Conservation (phyloP, 2,329 filamentous ascomycete genomes). For the Sphaerulina musiva region DNA sequence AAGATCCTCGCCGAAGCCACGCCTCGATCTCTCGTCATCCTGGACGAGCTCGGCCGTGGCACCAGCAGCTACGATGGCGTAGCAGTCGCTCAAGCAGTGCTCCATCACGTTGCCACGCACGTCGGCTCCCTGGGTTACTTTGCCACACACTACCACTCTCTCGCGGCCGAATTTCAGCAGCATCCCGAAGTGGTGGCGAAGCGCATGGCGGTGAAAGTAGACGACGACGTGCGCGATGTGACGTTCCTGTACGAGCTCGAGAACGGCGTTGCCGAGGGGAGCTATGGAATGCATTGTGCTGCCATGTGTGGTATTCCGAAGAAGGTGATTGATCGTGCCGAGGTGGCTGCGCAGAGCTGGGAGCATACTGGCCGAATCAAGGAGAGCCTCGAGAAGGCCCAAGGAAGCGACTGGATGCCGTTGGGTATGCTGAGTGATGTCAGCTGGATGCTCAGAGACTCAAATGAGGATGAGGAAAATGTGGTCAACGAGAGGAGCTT, state of each 20-base stretch:
- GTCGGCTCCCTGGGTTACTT: slow-evolving; percentile 95
- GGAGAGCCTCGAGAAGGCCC: slow-evolving; percentile 73
- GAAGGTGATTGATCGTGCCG: slow-evolving; percentile 76
- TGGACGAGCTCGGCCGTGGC: slow-evolving; percentile 91
- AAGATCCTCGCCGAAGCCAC: slow-evolving; percentile 95
- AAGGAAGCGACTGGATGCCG: slow-evolving; percentile 67
- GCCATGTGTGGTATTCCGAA: slow-evolving; percentile 92
- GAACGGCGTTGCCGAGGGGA: slow-evolving; percentile 87
- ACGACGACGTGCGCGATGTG: slow-evolving; percentile 75
- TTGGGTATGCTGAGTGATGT: slow-evolving; percentile 85
- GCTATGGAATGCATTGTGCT: slow-evolving; percentile 98
- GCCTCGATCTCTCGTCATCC: slow-evolving; percentile 85
- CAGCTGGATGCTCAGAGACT: slow-evolving; percentile 63
- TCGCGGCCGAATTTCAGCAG: slow-evolving; percentile 80
- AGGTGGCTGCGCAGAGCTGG: slow-evolving; percentile 84
- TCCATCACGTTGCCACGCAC: slow-evolving; percentile 92
- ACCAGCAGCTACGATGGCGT: slow-evolving; percentile 95
- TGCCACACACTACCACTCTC: slow-evolving; percentile 92
- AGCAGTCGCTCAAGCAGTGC: slow-evolving; percentile 88
- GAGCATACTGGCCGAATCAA: slow-evolving; percentile 89
- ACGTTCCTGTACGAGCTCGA: slow-evolving; percentile 95
- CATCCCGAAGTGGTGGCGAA: slow-evolving; percentile 83
- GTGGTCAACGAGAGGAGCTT: slow-evolving; percentile 46
- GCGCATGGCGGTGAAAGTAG: slow-evolving; percentile 92
- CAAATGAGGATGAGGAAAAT: slow-evolving; percentile 31